Base-by-base conservation (phyloP, 1,139 yeast genomes). In the Nakaseomyces glabratus region DNA sequence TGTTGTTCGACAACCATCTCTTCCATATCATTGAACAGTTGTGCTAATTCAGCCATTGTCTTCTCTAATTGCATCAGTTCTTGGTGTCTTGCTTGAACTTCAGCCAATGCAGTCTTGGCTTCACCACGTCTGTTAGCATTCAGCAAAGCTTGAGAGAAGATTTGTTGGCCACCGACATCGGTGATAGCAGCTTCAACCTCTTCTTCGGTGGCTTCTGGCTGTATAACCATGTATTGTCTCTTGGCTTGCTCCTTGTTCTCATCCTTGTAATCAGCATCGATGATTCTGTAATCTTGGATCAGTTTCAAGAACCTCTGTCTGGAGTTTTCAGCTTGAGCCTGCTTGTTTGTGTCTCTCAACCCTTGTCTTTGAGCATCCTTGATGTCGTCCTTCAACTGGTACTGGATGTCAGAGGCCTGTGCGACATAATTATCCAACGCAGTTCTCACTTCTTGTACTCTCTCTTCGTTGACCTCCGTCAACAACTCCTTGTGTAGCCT, bases 1-100 rank as follows among this genome's bases (percentile, higher is more conserved):
- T 86, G 96, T 66, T 90, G 98, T 63, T 88, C 95, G 51, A 90
- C 86, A 35, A 90, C 96, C 63, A 90, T 69, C 55, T 85, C 86
- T 65, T 90, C 96, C 94, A 90, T 85, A 58, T 90, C 98, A 53
- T 80, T 82, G 68, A 93, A 86, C 55, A 90, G 73, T 65, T 84
- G 94, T 31, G 95, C 85, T 59, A 90, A 74, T 63, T 90, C 98
- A 30, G 93, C 86, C 84, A 93, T 85, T 40, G 96, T 82, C 63
- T 82, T 79, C 63, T 88, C 97, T 62, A 93, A 81, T 66, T 86
- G 84, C 65, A 85, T 80, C 58, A 93, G 76, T 65, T 90, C 98
- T 56, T 84, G 80, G 66, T 93, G 98, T 66, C 99, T 80, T 31
- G 84, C 77, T 63, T 90, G 96, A 37, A 93, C 98, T 63, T 93